phyloP scores from a whole-genome alignment of 306 rosid genomes.

The Geum urbanum region DNA sequence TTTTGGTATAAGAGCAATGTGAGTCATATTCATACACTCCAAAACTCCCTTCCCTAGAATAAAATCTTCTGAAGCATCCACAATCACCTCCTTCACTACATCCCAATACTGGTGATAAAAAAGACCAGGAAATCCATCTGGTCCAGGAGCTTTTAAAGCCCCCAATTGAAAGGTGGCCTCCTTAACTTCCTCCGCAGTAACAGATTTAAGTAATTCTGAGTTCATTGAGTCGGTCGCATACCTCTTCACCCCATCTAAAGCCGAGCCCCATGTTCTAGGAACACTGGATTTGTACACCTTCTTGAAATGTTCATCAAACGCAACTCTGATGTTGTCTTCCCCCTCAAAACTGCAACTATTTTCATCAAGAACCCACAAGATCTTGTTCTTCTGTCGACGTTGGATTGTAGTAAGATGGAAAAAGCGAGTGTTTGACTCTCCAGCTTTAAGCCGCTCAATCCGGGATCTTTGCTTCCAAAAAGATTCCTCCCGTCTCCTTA shows the following conservation, averaged over 20 bases:
- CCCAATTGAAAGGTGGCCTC: neutral
- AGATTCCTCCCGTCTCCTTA: neutral
- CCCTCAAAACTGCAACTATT: neutral
- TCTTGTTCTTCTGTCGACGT: neutral
- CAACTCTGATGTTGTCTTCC: neutral
- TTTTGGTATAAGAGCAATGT: neutral
- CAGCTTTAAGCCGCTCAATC: neutral
- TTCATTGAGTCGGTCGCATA: too few relatives aligned
- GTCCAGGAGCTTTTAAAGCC: neutral
- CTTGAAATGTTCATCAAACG: neutral
- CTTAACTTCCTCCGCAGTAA: neutral
- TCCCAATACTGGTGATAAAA: neutral
- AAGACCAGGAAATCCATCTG: neutral
- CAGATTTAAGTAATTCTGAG: neutral
- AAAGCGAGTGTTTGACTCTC: neutral
- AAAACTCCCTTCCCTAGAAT: neutral
- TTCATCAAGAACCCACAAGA: neutral
- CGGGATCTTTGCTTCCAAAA: neutral
- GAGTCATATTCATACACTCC: neutral
- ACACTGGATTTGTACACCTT: neutral
- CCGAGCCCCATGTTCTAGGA: neutral
- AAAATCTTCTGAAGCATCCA: neutral
- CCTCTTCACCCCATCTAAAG: neutral
- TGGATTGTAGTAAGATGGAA: neutral
- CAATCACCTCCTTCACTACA: too few relatives aligned